These are phyloP conservation scores for Podaxis sp. DNA, from an alignment of 768 basidiomycete genomes.

Conservation along the genomic window DNA sequence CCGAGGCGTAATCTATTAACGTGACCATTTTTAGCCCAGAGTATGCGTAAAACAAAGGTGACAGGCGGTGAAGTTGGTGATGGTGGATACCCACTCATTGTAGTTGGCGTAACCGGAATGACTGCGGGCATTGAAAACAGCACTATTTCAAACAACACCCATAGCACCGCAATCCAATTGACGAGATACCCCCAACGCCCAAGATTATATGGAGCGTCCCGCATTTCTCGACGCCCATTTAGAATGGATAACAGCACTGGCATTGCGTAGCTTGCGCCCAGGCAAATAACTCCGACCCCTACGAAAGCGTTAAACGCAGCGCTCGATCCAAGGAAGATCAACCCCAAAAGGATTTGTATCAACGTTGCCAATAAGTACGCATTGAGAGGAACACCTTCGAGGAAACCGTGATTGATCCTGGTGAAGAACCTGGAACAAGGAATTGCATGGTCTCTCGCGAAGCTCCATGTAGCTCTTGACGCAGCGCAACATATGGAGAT, in stretches of 20 bases:
- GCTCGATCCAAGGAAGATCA: slow-evolving; percentile 61
- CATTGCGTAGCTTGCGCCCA: slow-evolving; percentile 64
- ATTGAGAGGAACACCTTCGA: slow-evolving; percentile 54
- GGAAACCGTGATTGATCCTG: slow-evolving; percentile 35
- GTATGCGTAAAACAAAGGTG: neutral
- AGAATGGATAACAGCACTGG: slow-evolving; percentile 55
- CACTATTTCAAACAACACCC: slow-evolving; percentile 61
- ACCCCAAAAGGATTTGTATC: slow-evolving; percentile 59
- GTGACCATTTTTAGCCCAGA: neutral
- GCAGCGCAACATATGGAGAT: slow-evolving; percentile 68
- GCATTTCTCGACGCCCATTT: slow-evolving; percentile 42
- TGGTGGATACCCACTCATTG: slow-evolving; percentile 41
- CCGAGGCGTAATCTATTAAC: slow-evolving; percentile 60
- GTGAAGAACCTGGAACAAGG: slow-evolving; percentile 52
- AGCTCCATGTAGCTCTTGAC: slow-evolving; percentile 71
- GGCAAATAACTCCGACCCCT: slow-evolving; percentile 65
- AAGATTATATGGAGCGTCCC: slow-evolving; percentile 50
- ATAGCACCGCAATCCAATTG: slow-evolving; percentile 55
- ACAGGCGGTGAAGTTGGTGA: neutral
- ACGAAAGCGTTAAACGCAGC: slow-evolving; percentile 71
- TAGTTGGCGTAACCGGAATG: slow-evolving; percentile 49
- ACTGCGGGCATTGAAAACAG: slow-evolving; percentile 70
- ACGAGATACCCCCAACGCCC: slow-evolving; percentile 45
- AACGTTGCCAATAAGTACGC: slow-evolving; percentile 58
- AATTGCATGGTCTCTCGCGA: slow-evolving; percentile 66